Evolutionary conservation across 257 asterid species (phyloP).

Genomic region (Nicotiana otophora): DNA sequence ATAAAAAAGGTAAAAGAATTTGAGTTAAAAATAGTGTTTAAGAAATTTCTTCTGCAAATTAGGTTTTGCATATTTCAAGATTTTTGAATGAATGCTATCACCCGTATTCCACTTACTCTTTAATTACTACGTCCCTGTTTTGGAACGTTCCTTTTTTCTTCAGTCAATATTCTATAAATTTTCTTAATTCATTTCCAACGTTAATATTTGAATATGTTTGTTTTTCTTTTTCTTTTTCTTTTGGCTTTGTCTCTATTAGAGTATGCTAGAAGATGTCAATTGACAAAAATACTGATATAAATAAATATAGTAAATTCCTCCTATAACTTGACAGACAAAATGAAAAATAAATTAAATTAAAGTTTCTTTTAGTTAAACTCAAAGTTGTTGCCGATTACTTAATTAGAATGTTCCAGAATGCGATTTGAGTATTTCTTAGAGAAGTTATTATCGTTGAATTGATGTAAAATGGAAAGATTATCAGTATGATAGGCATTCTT

Average conservation of each 20-base stretch:
- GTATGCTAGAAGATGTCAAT: too few relatives aligned
- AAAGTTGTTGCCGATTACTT: neutral
- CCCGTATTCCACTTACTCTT: too few relatives aligned
- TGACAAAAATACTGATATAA: too few relatives aligned
- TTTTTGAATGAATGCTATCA: too few relatives aligned
- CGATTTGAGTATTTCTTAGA: neutral
- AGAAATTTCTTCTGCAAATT: neutral
- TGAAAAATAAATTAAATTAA: neutral
- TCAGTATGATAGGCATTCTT: neutral
- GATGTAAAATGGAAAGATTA: neutral
- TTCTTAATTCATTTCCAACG: too few relatives aligned
- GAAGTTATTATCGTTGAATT: neutral
- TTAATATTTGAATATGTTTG: too few relatives aligned
- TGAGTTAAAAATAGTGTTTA: neutral
- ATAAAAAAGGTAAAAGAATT: neutral
- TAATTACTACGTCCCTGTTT: too few relatives aligned
- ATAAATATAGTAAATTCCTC: neutral
- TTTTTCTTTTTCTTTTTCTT: too few relatives aligned
- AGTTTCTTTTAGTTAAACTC: neutral
- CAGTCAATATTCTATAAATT: too few relatives aligned
- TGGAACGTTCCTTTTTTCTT: too few relatives aligned
- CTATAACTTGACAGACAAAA: neutral
- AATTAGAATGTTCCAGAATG: slow-evolving; percentile 2
- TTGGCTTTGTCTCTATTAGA: too few relatives aligned
- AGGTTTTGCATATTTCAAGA: too few relatives aligned